Base-by-base conservation (phyloP, 148 eudicot species). In the Vaccinium vitisidaea region DNA sequence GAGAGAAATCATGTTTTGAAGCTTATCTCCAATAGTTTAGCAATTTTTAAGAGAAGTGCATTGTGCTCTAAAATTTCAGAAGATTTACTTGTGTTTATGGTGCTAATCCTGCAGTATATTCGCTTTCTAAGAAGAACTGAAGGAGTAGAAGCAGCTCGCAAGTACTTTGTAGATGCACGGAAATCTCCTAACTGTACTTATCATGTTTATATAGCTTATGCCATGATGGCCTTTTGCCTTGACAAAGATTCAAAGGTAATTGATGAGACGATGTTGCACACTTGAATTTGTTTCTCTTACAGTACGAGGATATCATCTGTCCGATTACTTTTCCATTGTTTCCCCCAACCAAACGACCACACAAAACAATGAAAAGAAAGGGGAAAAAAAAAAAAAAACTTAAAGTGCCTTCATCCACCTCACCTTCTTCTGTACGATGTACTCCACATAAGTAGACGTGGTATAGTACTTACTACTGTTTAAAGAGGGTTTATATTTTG, bases 121-220 rank as follows among this genome's bases (percentile, higher is more conserved):
- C 93, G 95, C 81, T 97, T 97, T 91, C 91, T 97, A 85, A 92
- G 99, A 92, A 94, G 99, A 94, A 93, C 96, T 36, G 99, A 97
- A 89, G 99, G 99, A 76, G 93, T 94, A 80, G 99, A 97, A 89
- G 95, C 98, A 75, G 98, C 99, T 65, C 94, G 98, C 55, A 97
- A 92, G 89, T 95, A 91, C 91, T 97, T 97, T 87, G 79, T 95
- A 80, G 98, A 95, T 87, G 92, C 93, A 39, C 93, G 96, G 82
- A 94, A 94, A 84, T 95, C 98, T 84, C 98, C 98, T 43, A 92
- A 90, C 86, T 97, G 98, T 89, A 97, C 98, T 54, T 97, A 94
- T 84, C 98, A 97, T 89, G 98, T 97, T 83, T 97, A 92, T 89
- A 98, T 95, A 85, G 95, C 98, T 63, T 97, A 95, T 90, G 98